Evolutionary conservation across 805 yeast species (phyloP).

Genomic region (Suhomyces emberorum): DNA sequence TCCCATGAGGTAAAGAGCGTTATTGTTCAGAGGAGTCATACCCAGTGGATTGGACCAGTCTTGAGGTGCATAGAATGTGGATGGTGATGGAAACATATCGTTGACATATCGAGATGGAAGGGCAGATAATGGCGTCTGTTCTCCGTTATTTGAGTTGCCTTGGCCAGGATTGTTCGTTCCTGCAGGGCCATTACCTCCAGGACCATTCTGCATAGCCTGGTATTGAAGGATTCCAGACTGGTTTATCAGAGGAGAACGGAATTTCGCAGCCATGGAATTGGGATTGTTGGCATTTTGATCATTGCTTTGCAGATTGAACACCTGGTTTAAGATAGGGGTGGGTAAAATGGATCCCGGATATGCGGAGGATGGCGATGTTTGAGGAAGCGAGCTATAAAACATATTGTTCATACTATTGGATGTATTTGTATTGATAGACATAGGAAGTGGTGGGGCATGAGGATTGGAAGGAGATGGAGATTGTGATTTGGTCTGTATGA

Average conservation of each 20-base stretch:
- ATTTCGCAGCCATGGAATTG: conserved; percentile 4
- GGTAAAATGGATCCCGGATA: conserved; percentile 22
- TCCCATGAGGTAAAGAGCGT: conserved; percentile 36
- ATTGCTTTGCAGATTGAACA: conserved; percentile 13
- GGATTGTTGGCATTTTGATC: not conserved
- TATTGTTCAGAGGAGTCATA: conserved; percentile 29
- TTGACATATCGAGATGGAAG: conserved; percentile 68
- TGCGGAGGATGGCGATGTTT: conserved; percentile 20
- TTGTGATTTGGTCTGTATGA: conserved; percentile 35
- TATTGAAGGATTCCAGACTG: conserved; percentile 1
- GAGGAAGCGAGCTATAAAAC: conserved; percentile 24
- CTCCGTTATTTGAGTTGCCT: conserved; percentile 32
- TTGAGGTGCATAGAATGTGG: conserved; percentile 61
- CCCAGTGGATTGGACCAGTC: conserved; percentile 35
- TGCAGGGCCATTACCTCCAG: not conserved
- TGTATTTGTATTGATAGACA: conserved; percentile 5
- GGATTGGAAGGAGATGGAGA: conserved; percentile 40
- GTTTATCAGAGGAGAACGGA: conserved; percentile 1
- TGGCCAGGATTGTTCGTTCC: not conserved
- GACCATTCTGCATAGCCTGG: not conserved
- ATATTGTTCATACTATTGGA: conserved; percentile 10
- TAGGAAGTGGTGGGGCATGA: conserved; percentile 38
- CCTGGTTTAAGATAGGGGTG: conserved; percentile 36
- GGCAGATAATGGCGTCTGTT: conserved; percentile 69
- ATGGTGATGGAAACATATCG: conserved; percentile 79